These are phyloP conservation scores for Clarireedia sp. DNA, from an alignment of 2,329 filamentous ascomycete genomes.

Conservation along the genomic window DNA sequence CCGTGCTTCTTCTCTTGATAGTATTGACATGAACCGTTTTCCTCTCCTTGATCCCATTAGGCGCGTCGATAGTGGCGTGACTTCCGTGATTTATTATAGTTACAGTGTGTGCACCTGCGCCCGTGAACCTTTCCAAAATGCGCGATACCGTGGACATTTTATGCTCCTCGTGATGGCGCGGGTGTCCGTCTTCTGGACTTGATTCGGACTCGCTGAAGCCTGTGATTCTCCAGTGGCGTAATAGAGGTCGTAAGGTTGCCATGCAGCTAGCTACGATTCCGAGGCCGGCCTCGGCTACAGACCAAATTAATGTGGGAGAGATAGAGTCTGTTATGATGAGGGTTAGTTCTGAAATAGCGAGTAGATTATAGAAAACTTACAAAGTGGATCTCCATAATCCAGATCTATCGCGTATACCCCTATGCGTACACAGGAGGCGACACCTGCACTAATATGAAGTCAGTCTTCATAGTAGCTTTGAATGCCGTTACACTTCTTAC, in stretches of 20 bases:
- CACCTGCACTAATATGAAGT: background rate
- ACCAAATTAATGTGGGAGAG: slow-evolving; percentile 5
- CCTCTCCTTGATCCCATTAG: background rate
- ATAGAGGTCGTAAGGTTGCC: slow-evolving; percentile 4
- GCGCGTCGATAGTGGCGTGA: background rate
- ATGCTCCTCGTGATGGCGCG: background rate
- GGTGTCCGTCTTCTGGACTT: background rate
- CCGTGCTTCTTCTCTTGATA: background rate
- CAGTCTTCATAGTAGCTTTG: background rate
- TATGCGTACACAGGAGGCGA: slow-evolving; percentile 1
- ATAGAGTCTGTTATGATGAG: slow-evolving; percentile 1
- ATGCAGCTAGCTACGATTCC: slow-evolving; percentile 7
- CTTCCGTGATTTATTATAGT: slow-evolving; percentile 2
- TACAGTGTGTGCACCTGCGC: slow-evolving; percentile 6
- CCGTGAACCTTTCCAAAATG: background rate
- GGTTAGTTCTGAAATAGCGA: background rate
- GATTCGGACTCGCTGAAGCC: background rate
- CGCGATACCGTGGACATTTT: slow-evolving; percentile 8
- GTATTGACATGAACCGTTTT: background rate
- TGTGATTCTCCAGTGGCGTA: slow-evolving; percentile 1
- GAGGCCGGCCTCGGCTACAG: slow-evolving; percentile 3
- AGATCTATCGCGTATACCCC: background rate
- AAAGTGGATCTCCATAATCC: slow-evolving; percentile 6
- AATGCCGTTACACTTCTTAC: background rate
- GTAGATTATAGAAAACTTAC: background rate